phyloP scores from a whole-genome alignment of 768 basidiomycete genomes.

The Leccinellum albellum region DNA sequence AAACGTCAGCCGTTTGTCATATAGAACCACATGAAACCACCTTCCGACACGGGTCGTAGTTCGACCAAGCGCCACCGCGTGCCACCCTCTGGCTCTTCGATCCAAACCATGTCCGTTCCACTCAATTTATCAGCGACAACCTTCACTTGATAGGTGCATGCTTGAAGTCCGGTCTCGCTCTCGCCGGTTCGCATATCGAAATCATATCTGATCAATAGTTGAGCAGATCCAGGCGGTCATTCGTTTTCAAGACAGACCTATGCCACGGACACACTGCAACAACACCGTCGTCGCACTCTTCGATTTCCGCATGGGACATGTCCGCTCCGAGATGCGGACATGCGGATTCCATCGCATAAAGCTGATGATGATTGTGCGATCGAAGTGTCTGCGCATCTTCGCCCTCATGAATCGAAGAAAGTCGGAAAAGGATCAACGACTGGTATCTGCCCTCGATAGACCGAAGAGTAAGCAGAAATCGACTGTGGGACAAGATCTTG shows the following conservation, averaged over 20 bases:
- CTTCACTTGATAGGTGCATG: conserved; percentile 38
- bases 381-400: background rate
- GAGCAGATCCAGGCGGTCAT: background rate
- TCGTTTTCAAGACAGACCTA: conserved; percentile 36
- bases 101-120: conserved; percentile 46
- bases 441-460: background rate
- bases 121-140: conserved; percentile 29
- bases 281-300: background rate
- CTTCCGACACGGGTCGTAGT: conserved; percentile 32
- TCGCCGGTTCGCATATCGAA: conserved; percentile 55
- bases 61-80: conserved; percentile 49
- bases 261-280: conserved; percentile 44
- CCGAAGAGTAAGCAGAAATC: background rate
- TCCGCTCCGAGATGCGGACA: background rate
- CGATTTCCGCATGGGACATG: background rate
- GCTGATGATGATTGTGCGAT: background rate
- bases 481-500: background rate
- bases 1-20: background rate
- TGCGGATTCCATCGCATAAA: background rate
- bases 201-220: conserved; percentile 45
- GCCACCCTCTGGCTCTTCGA: conserved; percentile 36
- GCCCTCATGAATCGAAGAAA: background rate
- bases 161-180: conserved; percentile 46
- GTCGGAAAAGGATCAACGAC: background rate
- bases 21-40: conserved; percentile 43